Percentiles rank a stretch among this genome's conserved stretches.
phyloP scores from a whole-genome alignment of 2,329 filamentous ascomycete species.

The Fusarium sp. region DNA sequence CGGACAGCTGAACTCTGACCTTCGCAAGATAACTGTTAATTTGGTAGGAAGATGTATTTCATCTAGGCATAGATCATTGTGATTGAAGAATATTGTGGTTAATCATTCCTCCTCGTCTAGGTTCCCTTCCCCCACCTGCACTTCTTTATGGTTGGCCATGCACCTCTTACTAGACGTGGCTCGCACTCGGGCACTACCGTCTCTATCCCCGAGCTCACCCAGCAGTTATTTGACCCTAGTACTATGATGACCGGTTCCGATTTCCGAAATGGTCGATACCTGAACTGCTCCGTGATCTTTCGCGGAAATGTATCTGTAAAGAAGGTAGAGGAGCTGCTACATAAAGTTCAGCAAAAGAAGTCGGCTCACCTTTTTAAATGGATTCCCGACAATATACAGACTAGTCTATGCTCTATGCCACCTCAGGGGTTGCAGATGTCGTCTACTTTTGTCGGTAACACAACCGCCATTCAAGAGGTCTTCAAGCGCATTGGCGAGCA shows the following conservation, averaged over 20 bases:
- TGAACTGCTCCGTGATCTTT: slow-evolving; percentile 99
- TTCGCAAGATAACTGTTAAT: slow-evolving; percentile 99
- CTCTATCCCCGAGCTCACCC: slow-evolving; percentile 96
- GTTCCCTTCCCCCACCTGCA: slow-evolving; percentile 97
- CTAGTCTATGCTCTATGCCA: slow-evolving; percentile 97
- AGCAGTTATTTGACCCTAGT: slow-evolving; percentile 99
- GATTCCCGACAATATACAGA: slow-evolving; percentile 99
- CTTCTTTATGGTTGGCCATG: slow-evolving; percentile 99
- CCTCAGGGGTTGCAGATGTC: slow-evolving; percentile 99
- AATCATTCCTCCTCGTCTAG: too few relatives aligned
- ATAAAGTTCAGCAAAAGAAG: slow-evolving; percentile 99
- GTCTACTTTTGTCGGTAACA: slow-evolving; percentile 99
- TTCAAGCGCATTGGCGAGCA: slow-evolving; percentile 99
- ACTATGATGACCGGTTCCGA: slow-evolving; percentile 99
- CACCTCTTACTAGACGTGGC: slow-evolving; percentile 88
- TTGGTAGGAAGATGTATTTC: slow-evolving; percentile 71
- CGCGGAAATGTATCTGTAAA: slow-evolving; percentile 99
- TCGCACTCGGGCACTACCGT: slow-evolving; percentile 97
- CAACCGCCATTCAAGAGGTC: slow-evolving; percentile 99
- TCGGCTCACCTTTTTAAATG: slow-evolving; percentile 99
- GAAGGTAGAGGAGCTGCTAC: slow-evolving; percentile 99
- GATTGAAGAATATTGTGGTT: too few relatives aligned
- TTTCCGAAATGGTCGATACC: slow-evolving; percentile 99
- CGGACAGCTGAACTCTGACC: slow-evolving; percentile 99
- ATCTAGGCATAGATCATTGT: too few relatives aligned